Base-by-base conservation (phyloP, 78 protist genomes). In the Dictyostelium capitatum region DNA sequence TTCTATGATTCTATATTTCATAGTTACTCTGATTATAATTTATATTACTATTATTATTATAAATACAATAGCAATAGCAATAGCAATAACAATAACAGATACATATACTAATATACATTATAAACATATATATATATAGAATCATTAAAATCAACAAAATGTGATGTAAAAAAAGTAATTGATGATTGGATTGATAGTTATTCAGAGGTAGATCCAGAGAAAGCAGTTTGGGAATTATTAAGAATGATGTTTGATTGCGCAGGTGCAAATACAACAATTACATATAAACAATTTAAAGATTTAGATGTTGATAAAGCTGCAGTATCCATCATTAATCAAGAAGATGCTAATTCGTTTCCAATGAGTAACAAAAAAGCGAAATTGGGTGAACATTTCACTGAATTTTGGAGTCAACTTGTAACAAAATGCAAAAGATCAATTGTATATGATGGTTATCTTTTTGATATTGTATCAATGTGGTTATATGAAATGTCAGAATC, bases 361-460 rank as follows among this genome's bases (percentile, higher is more conserved):
- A 12, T 87, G 23, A 12, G 57, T 6, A 59, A 6, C 6, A 87
- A 87, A 37, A 32, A 37, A 64, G 47, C 70, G 1, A 87, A 87
- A 30, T 9, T 47, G 3, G 15, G 64, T 9, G 73, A 56, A 25
- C 25, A 59, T 73, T 87, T 43, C 69, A 12, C 28, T 20, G 56
- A 62, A 19, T 87, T 87, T 65, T 64, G 81, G 65, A 30, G 17
- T 0, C 25, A 12, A 9, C 11, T 87, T 3, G 30, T 77, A 2
- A 43, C 17, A 11, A 87, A 87, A 32, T 77, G 84, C n/a, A 54
- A 74, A 25, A 10, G 51, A n/a, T 87, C 93, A 14, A 87, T 87
- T 2, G 28, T 87, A 19, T 87, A 25, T 64, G 93, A 87, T 4
- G 23, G 23, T 4, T 87, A 87, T 37, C 54, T 87, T 5, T n/a